Evolutionary conservation across 192 early-diverging fungal genomes (phyloP), one percentile per base, ranked within the genome.

Genomic region (Umbelopsis sp.): DNA sequence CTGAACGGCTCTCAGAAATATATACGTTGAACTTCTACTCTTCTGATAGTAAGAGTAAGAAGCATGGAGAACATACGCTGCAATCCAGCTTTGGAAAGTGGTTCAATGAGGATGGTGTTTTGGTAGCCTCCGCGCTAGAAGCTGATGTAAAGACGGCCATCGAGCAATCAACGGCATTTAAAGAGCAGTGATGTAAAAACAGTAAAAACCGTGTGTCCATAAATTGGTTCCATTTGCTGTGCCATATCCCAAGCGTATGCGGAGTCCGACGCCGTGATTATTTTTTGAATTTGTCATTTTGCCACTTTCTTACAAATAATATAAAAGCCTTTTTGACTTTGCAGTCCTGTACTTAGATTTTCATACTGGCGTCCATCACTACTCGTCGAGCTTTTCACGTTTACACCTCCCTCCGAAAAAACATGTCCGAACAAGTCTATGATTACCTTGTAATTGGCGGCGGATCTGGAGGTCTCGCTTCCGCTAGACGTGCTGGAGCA

Each of bases 381-480:
- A 66, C 69, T 21, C 66, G 68, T 31, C 71, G 71, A 21, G 51
- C 41, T 62, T 72, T 49, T 31, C 71, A 72, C 26, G 49, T 72
- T 47, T 59, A 72, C 31, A 22, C 71, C 3, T 62, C 71, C 16
- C 45, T 72, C 14, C 66, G 66, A 24, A 56, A 56, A 56, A 59
- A 59, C 41, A 72, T 72, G 71, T 45, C 62, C 20, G 51, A 59
- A 24, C 41, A 75, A 25, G 75, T 87, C 26, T 93, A 93, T 75
- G 96, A 99, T 77, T 97, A 93, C 80, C 87, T 99, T n/a, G 95
- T 99, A 45, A 91, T 97, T 69, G 97, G 97, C 69, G 97, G 93
- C 73, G 96, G 97, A 45, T 90, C 87, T 75, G 92, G 92, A 72
- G 97, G 97, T 21, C 82, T 99, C 31, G 97, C 96, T 25, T 93